Base-by-base conservation (phyloP, 306 rosid genomes). In the Castanea crenata region DNA sequence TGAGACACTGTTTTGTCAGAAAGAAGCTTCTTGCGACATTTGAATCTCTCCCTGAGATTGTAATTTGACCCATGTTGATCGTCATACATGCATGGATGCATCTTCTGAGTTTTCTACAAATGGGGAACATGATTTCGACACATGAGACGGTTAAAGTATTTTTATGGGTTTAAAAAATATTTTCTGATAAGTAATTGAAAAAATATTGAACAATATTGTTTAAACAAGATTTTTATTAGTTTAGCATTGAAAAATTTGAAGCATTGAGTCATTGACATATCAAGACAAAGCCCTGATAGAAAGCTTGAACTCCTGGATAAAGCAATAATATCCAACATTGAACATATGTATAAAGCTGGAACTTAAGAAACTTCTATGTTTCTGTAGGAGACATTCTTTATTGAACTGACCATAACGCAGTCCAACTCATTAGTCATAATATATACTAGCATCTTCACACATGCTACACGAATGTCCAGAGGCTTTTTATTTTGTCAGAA, bases 1-100 rank as follows among this genome's bases (percentile, higher is more conserved):
- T 77, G 72, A 35, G 90, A 55, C 20, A 65, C 20, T 12, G 73
- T 61, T 58, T 75, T 83, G 32, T 64, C 87, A 44, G 55, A 73
- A 62, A 74, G 78, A 74, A 56, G 81, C 78, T 75, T 76, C 83
- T 82, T 83, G 67, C 75, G 80, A 54, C 67, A 38, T 51, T 75
- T 89, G 71, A 52, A 51, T 78, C 94, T 90, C 80, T 92, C 87
- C 80, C 96, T 85, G 21, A 95, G 86, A 78, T 89, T 90, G 90
- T 95, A 93, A 46, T 67, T 20, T 14, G 89, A 63, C 74, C 80
- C 84, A 72, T 11, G 80, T 2, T 80, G 83, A 71, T 90, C 94
- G 49, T 91, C 92, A 35, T 91, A 95, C 87, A 90, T 73, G 88
- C 77, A 74, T 74, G 97, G 97, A 76, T 90, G 93, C 95, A 90